Evolutionary conservation across 2,329 filamentous ascomycete species (phyloP).

Genomic region (Stagonosporopsis vannaccii): DNA sequence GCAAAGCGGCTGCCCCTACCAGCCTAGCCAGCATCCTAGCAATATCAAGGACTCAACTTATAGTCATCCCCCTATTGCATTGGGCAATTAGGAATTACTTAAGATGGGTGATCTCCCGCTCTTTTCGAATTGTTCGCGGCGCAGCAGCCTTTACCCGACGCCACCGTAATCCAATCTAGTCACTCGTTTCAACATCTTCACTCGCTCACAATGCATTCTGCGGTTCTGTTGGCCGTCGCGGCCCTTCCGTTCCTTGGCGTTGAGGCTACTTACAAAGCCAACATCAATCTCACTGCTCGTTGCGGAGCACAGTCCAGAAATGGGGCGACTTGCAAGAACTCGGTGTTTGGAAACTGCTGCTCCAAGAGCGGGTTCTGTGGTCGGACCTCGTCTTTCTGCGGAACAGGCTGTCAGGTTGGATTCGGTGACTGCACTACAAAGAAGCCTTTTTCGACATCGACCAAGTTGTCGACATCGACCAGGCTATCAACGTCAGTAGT

Average conservation of each 20-base stretch:
- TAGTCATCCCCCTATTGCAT: constrained; percentile 10
- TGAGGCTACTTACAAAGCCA: not conserved
- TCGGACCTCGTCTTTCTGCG: constrained; percentile 39
- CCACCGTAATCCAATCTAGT: constrained; percentile 1
- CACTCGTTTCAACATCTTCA: constrained; percentile 9
- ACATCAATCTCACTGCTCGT: constrained; percentile 2
- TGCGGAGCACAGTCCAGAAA: constrained; percentile 13
- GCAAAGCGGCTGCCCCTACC: constrained; percentile 6
- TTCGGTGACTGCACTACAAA: constrained; percentile 41
- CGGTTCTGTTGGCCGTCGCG: constrained; percentile 11
- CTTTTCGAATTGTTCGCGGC: not conserved
- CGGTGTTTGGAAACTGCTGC: constrained; percentile 56
- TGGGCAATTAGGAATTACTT: not conserved
- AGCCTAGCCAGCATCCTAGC: constrained; percentile 8
- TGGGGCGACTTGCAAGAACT: constrained; percentile 51
- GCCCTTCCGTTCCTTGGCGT: constrained; percentile 17
- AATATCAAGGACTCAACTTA: not conserved
- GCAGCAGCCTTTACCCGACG: not conserved
- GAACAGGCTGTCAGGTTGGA: constrained; percentile 40
- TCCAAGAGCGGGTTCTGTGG: constrained; percentile 53
- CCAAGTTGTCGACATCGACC: not conserved
- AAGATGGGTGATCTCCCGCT: constrained; percentile 10
- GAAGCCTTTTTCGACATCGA: not conserved
- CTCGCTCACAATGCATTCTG: constrained; percentile 13
- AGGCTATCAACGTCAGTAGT: not conserved